Conservation (phyloP, 163 green algal species). For the Smithsoniella earleae region DNA sequence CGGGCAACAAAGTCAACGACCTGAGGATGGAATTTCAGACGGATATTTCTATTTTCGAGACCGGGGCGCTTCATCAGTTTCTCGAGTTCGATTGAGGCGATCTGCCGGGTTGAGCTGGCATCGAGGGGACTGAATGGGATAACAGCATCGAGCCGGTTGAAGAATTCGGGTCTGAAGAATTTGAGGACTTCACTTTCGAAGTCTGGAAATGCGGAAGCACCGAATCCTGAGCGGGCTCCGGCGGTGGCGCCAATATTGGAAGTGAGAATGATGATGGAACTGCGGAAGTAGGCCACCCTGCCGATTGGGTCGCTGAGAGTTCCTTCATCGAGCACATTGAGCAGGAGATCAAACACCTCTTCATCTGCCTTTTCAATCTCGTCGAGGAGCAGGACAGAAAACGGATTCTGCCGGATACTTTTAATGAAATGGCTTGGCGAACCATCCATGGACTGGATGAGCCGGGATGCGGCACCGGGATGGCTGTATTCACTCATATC, state of each 20-base stretch:
- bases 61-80: constrained; percentile 74
- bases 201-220: no score
- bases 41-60: constrained; percentile 88
- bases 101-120: constrained; percentile 72
- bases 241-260: constrained; percentile 66
- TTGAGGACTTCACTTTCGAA: constrained; percentile 45
- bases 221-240: no score
- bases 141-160: constrained; percentile 95
- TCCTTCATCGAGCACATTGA: constrained; percentile 89
- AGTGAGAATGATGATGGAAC: constrained; percentile 84
- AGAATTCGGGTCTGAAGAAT: constrained; percentile 87
- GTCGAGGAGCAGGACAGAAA: constrained; percentile 67
- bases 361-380: constrained; percentile 75
- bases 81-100: constrained; percentile 63
- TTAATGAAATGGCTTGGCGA: no score
- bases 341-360: constrained; percentile 90
- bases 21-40: constrained; percentile 56
- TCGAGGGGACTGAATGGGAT: constrained; percentile 84
- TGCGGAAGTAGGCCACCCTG: constrained; percentile 78
- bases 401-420: constrained; percentile 48
- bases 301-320: constrained; percentile 81
- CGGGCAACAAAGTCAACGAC: constrained; percentile 56
- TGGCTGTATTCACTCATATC: constrained; percentile 93
- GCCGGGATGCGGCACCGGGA: no score
- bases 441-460: no score